Percentiles rank a stretch among this genome's conserved stretches.
These are phyloP conservation scores for Musa balbisiana DNA, from an alignment of 202 grass and related monocot species.

Conservation along the genomic window DNA sequence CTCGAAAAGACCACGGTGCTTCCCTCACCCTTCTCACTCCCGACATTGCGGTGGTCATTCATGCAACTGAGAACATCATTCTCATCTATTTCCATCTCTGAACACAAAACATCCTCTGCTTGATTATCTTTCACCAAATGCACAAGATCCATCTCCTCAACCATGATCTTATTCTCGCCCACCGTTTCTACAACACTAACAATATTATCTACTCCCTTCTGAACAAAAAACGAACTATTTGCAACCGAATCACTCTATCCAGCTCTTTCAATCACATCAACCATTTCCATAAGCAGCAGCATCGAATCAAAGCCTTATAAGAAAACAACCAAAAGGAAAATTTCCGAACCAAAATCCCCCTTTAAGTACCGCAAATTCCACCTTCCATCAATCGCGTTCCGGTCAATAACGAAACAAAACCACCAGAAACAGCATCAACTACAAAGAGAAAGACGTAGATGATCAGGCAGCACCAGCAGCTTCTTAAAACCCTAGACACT, in stretches of 20 bases:
- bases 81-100: slow-evolving; percentile 60
- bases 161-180: slow-evolving; percentile 32
- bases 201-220: not conserved
- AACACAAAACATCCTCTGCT: slow-evolving; percentile 28
- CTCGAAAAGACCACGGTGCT: slow-evolving; percentile 44
- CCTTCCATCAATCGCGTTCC: not conserved
- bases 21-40: slow-evolving; percentile 20
- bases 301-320: not conserved
- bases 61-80: slow-evolving; percentile 11
- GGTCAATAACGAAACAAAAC: too few species aligned
- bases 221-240: not conserved
- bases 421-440: not conserved
- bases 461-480: too few species aligned
- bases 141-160: slow-evolving; percentile 34
- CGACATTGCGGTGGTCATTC: slow-evolving; percentile 7
- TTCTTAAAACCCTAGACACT: too few species aligned
- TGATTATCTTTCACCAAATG: slow-evolving; percentile 28
- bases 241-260: not conserved
- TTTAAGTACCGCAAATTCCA: slow-evolving; percentile 8
- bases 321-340: not conserved
- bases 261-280: not conserved
- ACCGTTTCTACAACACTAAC: slow-evolving; percentile 19
- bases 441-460: too few species aligned
- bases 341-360: slow-evolving; percentile 14
- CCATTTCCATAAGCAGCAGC: not conserved